phyloP scores from a whole-genome alignment of 2,329 filamentous ascomycete genomes.

The Colletotrichum zoysiae region DNA sequence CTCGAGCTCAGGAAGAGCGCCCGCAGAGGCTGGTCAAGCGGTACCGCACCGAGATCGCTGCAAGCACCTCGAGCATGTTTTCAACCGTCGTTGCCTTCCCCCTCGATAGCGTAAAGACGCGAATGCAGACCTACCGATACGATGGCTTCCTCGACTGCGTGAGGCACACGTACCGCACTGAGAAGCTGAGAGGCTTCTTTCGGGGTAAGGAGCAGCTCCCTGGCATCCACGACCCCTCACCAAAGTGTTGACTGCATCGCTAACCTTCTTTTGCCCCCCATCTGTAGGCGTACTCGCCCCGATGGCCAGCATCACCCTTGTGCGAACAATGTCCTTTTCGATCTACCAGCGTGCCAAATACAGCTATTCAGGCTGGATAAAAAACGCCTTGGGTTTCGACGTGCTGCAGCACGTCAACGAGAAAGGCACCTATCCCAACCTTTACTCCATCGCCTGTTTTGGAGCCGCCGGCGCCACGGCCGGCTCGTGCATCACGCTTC shows the following conservation, averaged over 20 bases:
- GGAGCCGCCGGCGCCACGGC: constrained; percentile 82
- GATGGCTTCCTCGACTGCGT: constrained; percentile 81
- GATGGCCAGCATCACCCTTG: constrained; percentile 82
- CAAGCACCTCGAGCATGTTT: constrained; percentile 80
- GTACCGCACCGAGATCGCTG: constrained; percentile 85
- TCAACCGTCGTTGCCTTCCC: constrained; percentile 87
- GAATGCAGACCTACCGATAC: constrained; percentile 89
- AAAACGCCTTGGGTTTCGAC: constrained; percentile 74
- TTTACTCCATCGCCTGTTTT: constrained; percentile 82
- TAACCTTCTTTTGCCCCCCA: constrained; percentile 35
- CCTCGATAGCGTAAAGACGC: constrained; percentile 89
- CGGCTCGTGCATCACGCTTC: constrained; percentile 81
- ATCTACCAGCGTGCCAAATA: constrained; percentile 85
- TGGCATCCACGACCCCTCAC: constrained; percentile 27
- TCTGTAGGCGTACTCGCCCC: constrained; percentile 78
- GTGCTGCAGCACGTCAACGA: constrained; percentile 80
- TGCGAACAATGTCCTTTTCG: constrained; percentile 83
- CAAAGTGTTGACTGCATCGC: constrained; percentile 44
- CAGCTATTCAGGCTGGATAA: constrained; percentile 77
- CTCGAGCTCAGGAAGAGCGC: constrained; percentile 47
- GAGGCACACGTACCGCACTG: constrained; percentile 78
- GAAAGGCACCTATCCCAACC: constrained; percentile 76
- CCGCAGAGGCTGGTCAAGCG: constrained; percentile 72
- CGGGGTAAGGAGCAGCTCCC: constrained; percentile 67
- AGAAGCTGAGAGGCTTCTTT: constrained; percentile 83